Base-by-base conservation (phyloP, 495 filamentous ascomycete genomes). In the Daldinia childiae region DNA sequence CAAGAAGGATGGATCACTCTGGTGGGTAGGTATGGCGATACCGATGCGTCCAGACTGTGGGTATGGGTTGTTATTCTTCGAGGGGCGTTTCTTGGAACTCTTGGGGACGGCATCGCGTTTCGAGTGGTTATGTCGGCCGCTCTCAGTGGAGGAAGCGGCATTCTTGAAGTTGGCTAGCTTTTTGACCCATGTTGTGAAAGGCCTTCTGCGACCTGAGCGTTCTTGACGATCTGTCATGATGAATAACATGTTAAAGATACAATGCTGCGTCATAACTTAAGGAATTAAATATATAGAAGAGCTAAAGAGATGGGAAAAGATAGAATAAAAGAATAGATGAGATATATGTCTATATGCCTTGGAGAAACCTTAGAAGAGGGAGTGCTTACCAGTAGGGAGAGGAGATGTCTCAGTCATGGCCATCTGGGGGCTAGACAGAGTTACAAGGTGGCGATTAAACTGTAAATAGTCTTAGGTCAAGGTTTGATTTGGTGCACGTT, bases 181-280 rank as follows among this genome's bases (percentile, higher is more conserved):
- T 85, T 95, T 97, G 89, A 99, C 92, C 91, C 94, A 94, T 48
- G 88, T 90, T 24, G 94, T 89, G 79, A 99, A 98, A 5, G 95
- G 95, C 56, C 91, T 90, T 58, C 93, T 91, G 60, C 93, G 91
- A 45, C 80, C 81, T 39, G 74, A 64, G 34, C 85, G 85, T 62
- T 79, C 84, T 75, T 79, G 59, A 58, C 80, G 79, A 62, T 81
- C 81, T 82, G 74, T 29, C 68, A 77, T 79, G 51, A 74, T 77
- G 54, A 45, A 58, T 64, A 57, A 36, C 29, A 54, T 57, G 30
- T 57, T 36, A 57, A 17, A 57, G 30, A 19, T 57, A 3, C 8
- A 36, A 36, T 14, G 50, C 45, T 29, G 34, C 69, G 56, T 30
- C 71, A 32, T 52, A 68, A 68, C 61, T 64, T 69, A 38, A 30